Evolutionary conservation across 2,329 filamentous ascomycete genomes (phyloP), one percentile per base, ranked within the genome.

Genomic region (Fusarium drepaniforme): DNA sequence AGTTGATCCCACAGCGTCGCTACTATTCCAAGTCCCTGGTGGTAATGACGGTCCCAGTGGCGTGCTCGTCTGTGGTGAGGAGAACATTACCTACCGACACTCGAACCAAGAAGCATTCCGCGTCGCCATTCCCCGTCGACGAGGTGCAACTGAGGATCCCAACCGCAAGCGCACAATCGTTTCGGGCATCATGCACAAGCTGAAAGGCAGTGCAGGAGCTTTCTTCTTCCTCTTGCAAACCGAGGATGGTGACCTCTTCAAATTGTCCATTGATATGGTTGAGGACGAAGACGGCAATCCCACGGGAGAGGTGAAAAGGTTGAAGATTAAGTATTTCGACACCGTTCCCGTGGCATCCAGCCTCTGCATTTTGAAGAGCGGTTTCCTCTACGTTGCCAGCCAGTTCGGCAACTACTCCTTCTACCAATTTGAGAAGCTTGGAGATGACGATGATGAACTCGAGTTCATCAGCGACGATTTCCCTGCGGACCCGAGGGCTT

Each of bases 241-340:
- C 1, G 97, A 99, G 68, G 97, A 99, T 82, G 97, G 97, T n/a
- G 97, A 99, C 82, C 87, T 99, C 8, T 98, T 99, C 89, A 98
- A 98, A 82, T 90, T 98, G 60, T 98, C 93, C 1, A 92, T 99
- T 70, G 95, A 98, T 74, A 96, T 98, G 92, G 89, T 92, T 12
- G 93, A 96, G 77, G 94, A 97, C 77, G 90, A 93, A 1, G 90
- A 93, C 57, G 94, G 93, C 15, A 92, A 94, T 70, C 87, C 92
- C 1, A 96, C 94, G 1, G 93, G 93, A 35, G 94, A 97, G 80
- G 96, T 98, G 3, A 90, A 90, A 78, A 89, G 92, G 68, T 86
- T 99, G 68, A 97, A 95, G 82, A 94, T 99, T 84, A 98, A 98
- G 82, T 99, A 98, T 83, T 99, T 98, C 78, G 97, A 99, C 79